These are phyloP conservation scores for Chrysopogon serrulatus DNA, from an alignment of 176 grass and related monocot species.

Conservation along the genomic window DNA sequence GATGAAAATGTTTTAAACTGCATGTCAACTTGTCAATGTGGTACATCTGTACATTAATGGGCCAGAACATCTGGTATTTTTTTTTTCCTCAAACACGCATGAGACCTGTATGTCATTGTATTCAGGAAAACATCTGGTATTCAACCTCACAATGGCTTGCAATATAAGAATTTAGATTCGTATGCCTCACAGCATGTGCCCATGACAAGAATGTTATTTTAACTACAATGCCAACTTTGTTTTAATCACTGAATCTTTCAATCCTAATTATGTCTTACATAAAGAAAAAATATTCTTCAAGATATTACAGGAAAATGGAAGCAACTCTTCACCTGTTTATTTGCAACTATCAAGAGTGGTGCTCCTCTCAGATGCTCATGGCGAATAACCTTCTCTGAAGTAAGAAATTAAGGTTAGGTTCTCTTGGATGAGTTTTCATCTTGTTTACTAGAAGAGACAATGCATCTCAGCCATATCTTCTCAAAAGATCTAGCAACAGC, in stretches of 20 bases:
- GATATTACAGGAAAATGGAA: conserved; percentile 2
- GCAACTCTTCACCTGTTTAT: conserved; percentile 68
- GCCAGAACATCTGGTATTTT: neutral
- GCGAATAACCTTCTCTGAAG: conserved; percentile 77
- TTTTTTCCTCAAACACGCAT: neutral
- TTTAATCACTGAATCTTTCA: neutral
- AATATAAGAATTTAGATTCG: neutral
- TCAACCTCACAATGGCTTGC: neutral
- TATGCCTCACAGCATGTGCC: neutral
- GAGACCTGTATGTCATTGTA: neutral
- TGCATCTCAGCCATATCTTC: neutral
- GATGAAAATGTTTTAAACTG: neutral
- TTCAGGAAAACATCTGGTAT: neutral
- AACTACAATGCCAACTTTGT: neutral
- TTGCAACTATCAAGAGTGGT: conserved; percentile 81
- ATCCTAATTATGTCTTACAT: neutral
- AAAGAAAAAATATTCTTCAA: neutral
- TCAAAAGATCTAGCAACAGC: neutral
- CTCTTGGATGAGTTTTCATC: neutral
- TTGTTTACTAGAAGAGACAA: conserved; percentile 4
- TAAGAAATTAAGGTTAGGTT: conserved; percentile 25
- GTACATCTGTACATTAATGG: neutral
- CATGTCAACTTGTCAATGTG: neutral
- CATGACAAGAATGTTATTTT: neutral
- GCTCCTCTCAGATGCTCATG: conserved; percentile 80